These are phyloP conservation scores for Nasturtium officinale DNA, from an alignment of 345 rosid genomes.

Conservation along the genomic window DNA sequence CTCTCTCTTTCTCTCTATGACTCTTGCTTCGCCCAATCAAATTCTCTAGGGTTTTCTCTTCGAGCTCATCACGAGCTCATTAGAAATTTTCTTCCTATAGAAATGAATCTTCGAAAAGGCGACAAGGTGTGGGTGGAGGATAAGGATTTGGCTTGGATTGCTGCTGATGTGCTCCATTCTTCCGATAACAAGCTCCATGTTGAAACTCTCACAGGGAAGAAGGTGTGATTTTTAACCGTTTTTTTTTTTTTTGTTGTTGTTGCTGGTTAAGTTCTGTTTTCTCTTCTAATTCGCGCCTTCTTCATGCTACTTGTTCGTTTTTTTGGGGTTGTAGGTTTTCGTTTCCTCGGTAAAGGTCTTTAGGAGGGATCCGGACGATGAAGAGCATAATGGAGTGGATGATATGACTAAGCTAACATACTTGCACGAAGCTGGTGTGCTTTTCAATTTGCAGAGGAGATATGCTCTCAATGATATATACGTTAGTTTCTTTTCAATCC, in stretches of 20 bases:
- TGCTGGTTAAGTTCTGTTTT: background rate
- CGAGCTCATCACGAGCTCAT: constrained; percentile 17
- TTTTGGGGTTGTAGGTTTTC: constrained; percentile 48
- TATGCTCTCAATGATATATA: constrained; percentile 92
- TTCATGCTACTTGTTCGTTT: background rate
- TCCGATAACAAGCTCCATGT: constrained; percentile 59
- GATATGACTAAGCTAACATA: constrained; percentile 95
- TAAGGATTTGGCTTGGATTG: constrained; percentile 79
- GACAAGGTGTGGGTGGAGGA: constrained; percentile 89
- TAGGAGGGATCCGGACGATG: constrained; percentile 80
- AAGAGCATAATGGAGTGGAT: constrained; percentile 93
- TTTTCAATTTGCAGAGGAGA: constrained; percentile 84
- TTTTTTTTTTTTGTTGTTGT: too few relatives aligned
- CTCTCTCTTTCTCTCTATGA: constrained; percentile 30
- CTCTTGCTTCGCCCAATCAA: constrained; percentile 14
- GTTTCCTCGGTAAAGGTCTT: constrained; percentile 58
- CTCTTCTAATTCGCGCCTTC: constrained; percentile 11
- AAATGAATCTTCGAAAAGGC: constrained; percentile 66
- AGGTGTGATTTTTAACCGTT: constrained; percentile 50
- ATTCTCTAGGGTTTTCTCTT: constrained; percentile 23
- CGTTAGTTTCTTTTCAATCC: constrained; percentile 51
- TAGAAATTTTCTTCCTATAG: constrained; percentile 40
- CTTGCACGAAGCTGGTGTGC: constrained; percentile 98
- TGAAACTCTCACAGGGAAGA: constrained; percentile 54
- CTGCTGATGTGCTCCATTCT: constrained; percentile 64